These are phyloP conservation scores for Rhynchospora breviuscula DNA, from an alignment of 176 grass and related monocot species.

Conservation along the genomic window DNA sequence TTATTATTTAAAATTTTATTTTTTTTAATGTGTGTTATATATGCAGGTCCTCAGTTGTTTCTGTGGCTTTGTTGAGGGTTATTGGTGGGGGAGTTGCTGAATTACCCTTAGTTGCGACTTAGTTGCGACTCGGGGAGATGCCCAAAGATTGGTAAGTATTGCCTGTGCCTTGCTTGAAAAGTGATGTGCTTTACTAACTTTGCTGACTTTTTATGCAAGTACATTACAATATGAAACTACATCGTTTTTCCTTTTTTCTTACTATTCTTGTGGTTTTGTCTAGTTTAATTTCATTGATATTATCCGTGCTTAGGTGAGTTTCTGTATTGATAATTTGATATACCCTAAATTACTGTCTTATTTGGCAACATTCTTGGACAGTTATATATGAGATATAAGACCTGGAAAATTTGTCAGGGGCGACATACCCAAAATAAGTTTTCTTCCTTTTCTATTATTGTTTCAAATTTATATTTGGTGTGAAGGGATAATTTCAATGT, in stretches of 20 bases:
- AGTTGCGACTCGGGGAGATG: no score
- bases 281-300: background rate
- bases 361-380: background rate
- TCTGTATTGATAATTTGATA: background rate
- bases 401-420: conserved; percentile 8
- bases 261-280: background rate
- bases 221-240: background rate
- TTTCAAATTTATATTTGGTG: conserved; percentile 10
- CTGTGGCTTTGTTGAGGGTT: conserved; percentile 56
- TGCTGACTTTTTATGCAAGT: background rate
- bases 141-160: conserved; percentile 59
- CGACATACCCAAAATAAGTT: background rate
- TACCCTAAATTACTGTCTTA: background rate
- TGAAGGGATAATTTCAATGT: conserved; percentile 80
- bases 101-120: conserved; percentile 71
- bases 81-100: conserved; percentile 63
- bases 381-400: background rate
- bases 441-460: conserved; percentile 26
- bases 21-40: conserved; percentile 21
- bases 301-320: background rate
- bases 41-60: conserved; percentile 65
- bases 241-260: background rate
- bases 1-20: conserved; percentile 8
- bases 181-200: background rate
- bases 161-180: background rate